Evolutionary conservation across 805 yeast species (phyloP).

Genomic region (Starmerella asiatica): DNA sequence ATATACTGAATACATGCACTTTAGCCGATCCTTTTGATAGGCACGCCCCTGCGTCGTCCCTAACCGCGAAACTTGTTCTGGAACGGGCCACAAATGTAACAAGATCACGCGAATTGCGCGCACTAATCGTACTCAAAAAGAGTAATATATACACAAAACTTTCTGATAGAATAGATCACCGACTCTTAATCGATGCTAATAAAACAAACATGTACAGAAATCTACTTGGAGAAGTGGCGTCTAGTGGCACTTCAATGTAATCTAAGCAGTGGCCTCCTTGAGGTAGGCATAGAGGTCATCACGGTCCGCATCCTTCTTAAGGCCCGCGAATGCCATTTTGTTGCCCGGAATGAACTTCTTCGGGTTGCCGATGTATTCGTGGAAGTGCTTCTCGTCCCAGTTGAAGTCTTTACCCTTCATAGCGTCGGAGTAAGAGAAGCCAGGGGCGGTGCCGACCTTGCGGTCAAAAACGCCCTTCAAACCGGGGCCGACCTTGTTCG

Average conservation of each 20-base stretch:
- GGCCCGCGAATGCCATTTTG: slow-evolving; percentile 99
- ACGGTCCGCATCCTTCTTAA: slow-evolving; percentile 98
- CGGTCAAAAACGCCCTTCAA: slow-evolving; percentile 91
- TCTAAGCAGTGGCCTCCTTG: slow-evolving; percentile 30
- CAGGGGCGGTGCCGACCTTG: slow-evolving; percentile 79
- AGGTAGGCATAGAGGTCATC: slow-evolving; percentile 89
- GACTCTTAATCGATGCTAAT: background rate
- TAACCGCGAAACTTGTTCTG: too few relatives aligned
- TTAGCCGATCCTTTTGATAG: too few relatives aligned
- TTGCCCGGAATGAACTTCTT: slow-evolving; percentile 99
- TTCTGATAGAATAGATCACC: background rate
- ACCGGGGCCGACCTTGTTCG: slow-evolving; percentile 98
- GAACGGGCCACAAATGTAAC: too few relatives aligned
- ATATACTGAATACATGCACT: too few relatives aligned
- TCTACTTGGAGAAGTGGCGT: background rate
- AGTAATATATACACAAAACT: background rate
- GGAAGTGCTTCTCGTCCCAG: slow-evolving; percentile 81
- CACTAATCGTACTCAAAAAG: too few relatives aligned
- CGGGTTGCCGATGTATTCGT: slow-evolving; percentile 96
- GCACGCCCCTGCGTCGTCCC: too few relatives aligned
- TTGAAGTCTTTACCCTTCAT: slow-evolving; percentile 87
- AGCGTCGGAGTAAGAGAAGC: slow-evolving; percentile 95
- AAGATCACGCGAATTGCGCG: too few relatives aligned
- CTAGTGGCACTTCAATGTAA: background rate
- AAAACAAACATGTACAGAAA: too few relatives aligned